Evolutionary conservation across 352 stramenopile genomes (phyloP).

Genomic region (Phytopythium helicoides): DNA sequence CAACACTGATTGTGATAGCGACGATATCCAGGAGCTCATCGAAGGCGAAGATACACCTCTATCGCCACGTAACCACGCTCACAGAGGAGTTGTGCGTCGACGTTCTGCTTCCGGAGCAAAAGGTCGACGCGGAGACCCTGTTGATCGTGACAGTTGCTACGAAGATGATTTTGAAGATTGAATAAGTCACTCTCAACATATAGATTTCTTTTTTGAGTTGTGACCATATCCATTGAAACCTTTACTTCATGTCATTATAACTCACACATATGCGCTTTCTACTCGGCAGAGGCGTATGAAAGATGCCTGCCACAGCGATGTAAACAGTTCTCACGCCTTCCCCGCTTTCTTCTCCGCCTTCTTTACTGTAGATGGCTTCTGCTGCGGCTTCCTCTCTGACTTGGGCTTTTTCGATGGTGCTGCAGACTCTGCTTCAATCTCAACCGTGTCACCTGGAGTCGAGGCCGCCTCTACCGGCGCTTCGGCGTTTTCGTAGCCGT

Average conservation of each 20-base stretch:
- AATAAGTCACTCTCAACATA: too few relatives aligned
- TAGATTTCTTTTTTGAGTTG: too few relatives aligned
- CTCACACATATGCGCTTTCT: too few relatives aligned
- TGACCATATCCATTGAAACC: too few relatives aligned
- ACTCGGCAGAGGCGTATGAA: too few relatives aligned
- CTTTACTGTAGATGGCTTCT: not conserved
- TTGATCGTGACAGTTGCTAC: constrained; percentile 58
- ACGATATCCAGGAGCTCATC: constrained; percentile 84
- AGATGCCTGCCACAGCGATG: too few relatives aligned
- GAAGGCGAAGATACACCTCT: constrained; percentile 43
- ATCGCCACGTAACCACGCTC: constrained; percentile 7
- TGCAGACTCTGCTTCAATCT: not conserved
- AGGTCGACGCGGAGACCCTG: constrained; percentile 18
- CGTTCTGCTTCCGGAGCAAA: constrained; percentile 15
- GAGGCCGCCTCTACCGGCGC: not conserved
- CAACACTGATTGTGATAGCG: constrained; percentile 53
- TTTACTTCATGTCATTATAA: not conserved
- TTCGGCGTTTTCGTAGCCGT: not conserved
- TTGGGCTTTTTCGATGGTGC: not conserved
- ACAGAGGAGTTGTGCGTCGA: not conserved
- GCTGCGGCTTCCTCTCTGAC: not conserved
- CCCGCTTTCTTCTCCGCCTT: not conserved
- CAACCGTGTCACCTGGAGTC: not conserved
- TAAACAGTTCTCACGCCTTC: too few relatives aligned
- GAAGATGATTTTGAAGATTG: constrained; percentile 85